These are phyloP conservation scores for Globisporangium rhizosaccharum DNA, from an alignment of 352 stramenopile species.

Conservation along the genomic window DNA sequence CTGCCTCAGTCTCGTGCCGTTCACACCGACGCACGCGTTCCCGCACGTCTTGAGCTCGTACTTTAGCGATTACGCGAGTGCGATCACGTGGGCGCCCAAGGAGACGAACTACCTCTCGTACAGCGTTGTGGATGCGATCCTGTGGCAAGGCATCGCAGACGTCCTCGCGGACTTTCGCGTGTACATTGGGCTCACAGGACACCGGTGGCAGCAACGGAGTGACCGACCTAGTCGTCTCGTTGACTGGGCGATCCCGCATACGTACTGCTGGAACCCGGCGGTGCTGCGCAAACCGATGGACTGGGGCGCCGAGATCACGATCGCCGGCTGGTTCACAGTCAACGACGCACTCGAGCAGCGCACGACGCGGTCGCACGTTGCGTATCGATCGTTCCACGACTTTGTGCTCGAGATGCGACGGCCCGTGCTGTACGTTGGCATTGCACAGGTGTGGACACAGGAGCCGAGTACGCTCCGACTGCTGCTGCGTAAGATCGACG, in stretches of 20 bases:
- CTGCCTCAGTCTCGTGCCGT: conserved; percentile 93
- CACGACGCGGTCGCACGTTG: conserved; percentile 14
- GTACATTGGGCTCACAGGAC: conserved; percentile 39
- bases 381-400: neutral
- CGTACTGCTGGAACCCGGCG: conserved; percentile 59
- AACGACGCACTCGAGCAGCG: conserved; percentile 30
- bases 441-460: conserved; percentile 17
- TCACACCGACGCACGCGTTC: conserved; percentile 85
- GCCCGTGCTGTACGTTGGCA: conserved; percentile 89
- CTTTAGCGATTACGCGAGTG: conserved; percentile 30
- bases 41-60: conserved; percentile 75
- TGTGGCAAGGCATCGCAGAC: conserved; percentile 41
- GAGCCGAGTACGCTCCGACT: neutral
- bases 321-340: conserved; percentile 29
- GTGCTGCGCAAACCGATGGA: conserved; percentile 56
- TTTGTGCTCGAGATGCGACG: conserved; percentile 12
- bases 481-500: conserved; percentile 84
- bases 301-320: conserved; percentile 51
- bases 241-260: conserved; percentile 61
- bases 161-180: conserved; percentile 56
- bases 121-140: conserved; percentile 44
- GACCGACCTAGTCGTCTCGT: conserved; percentile 27
- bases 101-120: conserved; percentile 1
- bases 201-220: conserved; percentile 8
- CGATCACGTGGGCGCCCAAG: conserved; percentile 62